These are phyloP conservation scores for Zasmidium angulare DNA, from an alignment of 2,329 filamentous ascomycete genomes.

Conservation along the genomic window DNA sequence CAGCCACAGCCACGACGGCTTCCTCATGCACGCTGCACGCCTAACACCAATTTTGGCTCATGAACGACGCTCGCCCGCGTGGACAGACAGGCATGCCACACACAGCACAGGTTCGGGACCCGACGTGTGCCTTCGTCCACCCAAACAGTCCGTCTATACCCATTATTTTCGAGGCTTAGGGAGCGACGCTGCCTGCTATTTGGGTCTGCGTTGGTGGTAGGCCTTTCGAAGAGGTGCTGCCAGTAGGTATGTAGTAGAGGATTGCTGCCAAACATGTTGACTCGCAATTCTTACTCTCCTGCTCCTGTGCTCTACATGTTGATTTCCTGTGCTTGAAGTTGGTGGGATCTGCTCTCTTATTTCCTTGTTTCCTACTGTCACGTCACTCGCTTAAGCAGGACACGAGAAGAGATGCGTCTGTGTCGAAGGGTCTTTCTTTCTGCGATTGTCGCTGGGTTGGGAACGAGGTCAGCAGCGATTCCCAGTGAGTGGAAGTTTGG, in stretches of 20 bases:
- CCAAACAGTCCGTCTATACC: not conserved
- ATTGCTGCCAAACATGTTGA: not conserved
- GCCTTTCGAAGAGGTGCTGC: not conserved
- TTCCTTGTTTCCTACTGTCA: constrained; percentile 3
- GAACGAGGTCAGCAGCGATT: constrained; percentile 1
- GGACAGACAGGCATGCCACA: not conserved
- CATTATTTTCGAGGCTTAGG: not conserved
- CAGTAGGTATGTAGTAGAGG: not conserved
- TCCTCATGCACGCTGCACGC: not conserved
- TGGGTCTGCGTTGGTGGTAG: not conserved
- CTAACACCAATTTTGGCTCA: not conserved
- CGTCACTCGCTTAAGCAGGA: not conserved
- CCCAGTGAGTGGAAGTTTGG: constrained; percentile 1
- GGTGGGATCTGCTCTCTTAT: not conserved
- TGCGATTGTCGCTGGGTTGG: not conserved
- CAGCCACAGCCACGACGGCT: constrained; percentile 1
- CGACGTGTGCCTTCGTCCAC: not conserved
- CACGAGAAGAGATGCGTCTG: not conserved
- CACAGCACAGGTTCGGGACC: too few relatives aligned
- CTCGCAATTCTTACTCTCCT: not conserved
- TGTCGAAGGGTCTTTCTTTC: not conserved
- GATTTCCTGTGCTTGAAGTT: not conserved
- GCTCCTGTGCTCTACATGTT: not conserved
- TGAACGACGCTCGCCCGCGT: not conserved
- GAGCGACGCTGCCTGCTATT: not conserved